phyloP scores from a whole-genome alignment of 306 rosid species.

The Nissolia schottii region DNA sequence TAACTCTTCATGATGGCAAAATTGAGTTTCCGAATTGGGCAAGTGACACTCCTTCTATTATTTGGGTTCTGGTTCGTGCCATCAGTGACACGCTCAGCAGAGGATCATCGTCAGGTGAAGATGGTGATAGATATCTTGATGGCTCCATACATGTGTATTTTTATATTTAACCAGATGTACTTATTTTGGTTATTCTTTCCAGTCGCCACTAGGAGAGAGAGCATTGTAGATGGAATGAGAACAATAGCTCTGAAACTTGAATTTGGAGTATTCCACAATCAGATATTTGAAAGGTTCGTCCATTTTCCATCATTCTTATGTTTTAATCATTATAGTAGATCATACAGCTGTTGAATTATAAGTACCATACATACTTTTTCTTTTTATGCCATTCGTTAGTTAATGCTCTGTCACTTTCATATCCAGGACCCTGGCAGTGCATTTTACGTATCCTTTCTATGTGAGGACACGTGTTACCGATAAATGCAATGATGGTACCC shows the following conservation, averaged over 20 bases:
- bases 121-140: conserved; percentile 28
- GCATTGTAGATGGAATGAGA: conserved; percentile 97
- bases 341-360: conserved; percentile 1
- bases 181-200: conserved; percentile 38
- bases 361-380: conserved; percentile 3
- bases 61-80: conserved; percentile 85
- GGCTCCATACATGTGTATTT: background rate
- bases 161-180: background rate
- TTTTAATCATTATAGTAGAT: conserved; percentile 13
- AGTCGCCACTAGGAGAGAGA: conserved; percentile 75
- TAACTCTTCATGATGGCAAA: conserved; percentile 59
- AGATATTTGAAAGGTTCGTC: conserved; percentile 78
- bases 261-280: conserved; percentile 88
- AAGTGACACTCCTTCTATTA: conserved; percentile 65
- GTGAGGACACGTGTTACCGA: conserved; percentile 81
- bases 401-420: conserved; percentile 24
- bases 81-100: conserved; percentile 63
- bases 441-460: conserved; percentile 93
- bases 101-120: conserved; percentile 93
- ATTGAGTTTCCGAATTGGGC: conserved; percentile 98
- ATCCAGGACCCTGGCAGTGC: conserved; percentile 91
- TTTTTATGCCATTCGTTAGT: conserved; percentile 14
- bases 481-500: conserved; percentile 84
- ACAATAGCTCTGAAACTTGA: conserved; percentile 90
- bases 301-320: conserved; percentile 20